Conservation (phyloP, 805 yeast species). For the Wickerhamomyces bovis region DNA sequence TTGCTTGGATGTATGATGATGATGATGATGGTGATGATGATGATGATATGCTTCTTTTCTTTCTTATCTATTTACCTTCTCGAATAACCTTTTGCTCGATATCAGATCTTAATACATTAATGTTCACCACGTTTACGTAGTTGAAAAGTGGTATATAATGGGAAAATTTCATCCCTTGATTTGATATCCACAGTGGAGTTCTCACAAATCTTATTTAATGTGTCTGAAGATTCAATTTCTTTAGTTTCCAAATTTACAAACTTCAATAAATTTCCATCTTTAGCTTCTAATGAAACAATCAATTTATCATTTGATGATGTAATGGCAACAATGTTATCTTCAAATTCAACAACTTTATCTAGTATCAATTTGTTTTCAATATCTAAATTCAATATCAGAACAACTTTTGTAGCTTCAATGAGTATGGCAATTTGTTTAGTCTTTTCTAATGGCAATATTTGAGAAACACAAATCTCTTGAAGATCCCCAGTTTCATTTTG, state of each 20-base stretch:
- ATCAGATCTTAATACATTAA: too few relatives aligned
- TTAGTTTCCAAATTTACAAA: constrained; percentile 18
- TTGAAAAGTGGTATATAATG: constrained; percentile 46
- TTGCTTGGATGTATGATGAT: too few relatives aligned
- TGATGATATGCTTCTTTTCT: too few relatives aligned
- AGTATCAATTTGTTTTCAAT: constrained; percentile 18
- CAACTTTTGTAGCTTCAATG: constrained; percentile 44
- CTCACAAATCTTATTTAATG: constrained; percentile 23
- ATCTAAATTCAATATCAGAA: constrained; percentile 28
- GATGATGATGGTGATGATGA: too few relatives aligned
- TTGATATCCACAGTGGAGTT: constrained; percentile 18
- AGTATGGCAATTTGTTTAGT: constrained; percentile 35
- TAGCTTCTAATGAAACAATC: constrained; percentile 29
- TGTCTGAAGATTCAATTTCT: constrained; percentile 29
- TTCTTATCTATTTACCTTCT: too few relatives aligned
- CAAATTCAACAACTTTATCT: constrained; percentile 26
- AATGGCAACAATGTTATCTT: constrained; percentile 26
- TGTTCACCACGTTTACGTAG: constrained; percentile 65
- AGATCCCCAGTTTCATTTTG: constrained; percentile 42
- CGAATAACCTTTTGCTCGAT: too few relatives aligned
- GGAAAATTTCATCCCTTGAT: constrained; percentile 26
- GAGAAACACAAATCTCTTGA: constrained; percentile 49
- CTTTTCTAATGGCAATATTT: constrained; percentile 31
- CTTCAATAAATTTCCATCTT: constrained; percentile 13
- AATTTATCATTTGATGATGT: constrained; percentile 30